Base-by-base conservation (phyloP, 345 rosid genomes). In the Pistacia vera region DNA sequence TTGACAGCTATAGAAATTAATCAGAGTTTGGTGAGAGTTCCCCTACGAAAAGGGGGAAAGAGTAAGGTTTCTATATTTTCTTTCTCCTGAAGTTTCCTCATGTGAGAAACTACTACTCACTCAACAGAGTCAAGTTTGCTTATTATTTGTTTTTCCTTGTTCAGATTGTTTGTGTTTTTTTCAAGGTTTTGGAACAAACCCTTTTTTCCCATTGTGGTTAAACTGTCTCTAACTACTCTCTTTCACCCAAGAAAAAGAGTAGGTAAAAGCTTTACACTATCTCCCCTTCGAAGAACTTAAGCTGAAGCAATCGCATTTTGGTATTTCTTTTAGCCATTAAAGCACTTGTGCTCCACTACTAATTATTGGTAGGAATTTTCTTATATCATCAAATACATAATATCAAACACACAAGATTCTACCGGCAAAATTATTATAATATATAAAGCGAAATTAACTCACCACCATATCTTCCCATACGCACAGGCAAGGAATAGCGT, bases 171-270 rank as follows among this genome's bases (percentile, higher is more conserved):
- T 8, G 22, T 22, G 22, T 30, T 1, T 5, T 63, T 59, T 38
- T 54, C 62, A 55, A 30, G 9, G 33, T 22, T 79, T 77, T 28
- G 11, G n/a, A 69, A 14, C 33, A 65, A 64, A 52, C 78, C 68
- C 68, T 44, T 22, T 66, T 22, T 81, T 86, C 86, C 74, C 82
- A 56, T 17, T 73, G 77, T 20, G 69, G 92, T 36, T 89, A 70
- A 81, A 79, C 92, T 71, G 65, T 66, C 83, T 74, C 81, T 74
- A 86, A 75, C 90, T 36, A 83, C 85, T 59, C 60, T 69, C 55
- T 70, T 64, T 79, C 68, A 36, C 55, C 38, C 76, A 78, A 72
- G 71, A 48, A 75, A 22, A 72, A 38, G 61, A 54, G 57, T 54
- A 0, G 57, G 57, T 54, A 16, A 54, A 54, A 54, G 57, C 57